Conservation (phyloP, 1,139 yeast species). For the Lodderomyces jiufengensis region DNA sequence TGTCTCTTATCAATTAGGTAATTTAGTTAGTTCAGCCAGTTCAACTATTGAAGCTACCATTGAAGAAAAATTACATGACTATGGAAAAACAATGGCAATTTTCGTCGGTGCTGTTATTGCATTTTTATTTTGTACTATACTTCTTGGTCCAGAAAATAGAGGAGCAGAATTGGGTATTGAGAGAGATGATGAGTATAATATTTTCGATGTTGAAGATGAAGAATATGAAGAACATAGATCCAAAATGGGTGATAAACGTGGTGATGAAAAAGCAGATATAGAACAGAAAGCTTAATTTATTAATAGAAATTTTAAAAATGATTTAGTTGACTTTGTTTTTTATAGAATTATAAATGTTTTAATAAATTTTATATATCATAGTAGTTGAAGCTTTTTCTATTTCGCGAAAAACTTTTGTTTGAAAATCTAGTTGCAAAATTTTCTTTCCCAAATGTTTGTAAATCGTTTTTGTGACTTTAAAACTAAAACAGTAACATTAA, state of each 20-base stretch:
- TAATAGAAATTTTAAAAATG: no score
- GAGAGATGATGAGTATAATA: slow-evolving; percentile 18
- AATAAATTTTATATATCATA: no score
- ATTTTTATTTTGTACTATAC: slow-evolving; percentile 51
- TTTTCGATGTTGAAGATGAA: slow-evolving; percentile 9
- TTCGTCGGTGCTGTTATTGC: slow-evolving; percentile 77
- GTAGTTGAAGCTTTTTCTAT: no score
- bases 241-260: slow-evolving; percentile 7
- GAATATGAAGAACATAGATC: slow-evolving; percentile 6
- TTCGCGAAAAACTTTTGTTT: no score
- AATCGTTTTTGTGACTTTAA: no score
- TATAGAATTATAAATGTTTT: no score
- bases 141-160: slow-evolving; percentile 75
- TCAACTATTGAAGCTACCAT: slow-evolving; percentile 78
- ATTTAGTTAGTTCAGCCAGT: slow-evolving; percentile 77
- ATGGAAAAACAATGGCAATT: slow-evolving; percentile 67
- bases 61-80: slow-evolving; percentile 22
- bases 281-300: slow-evolving; percentile 8
- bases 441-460: no score
- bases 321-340: no score
- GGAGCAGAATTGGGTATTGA: slow-evolving; percentile 29
- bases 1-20: slow-evolving; percentile 78
- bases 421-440: no score
- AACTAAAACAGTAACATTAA: no score
- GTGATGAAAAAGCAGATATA: slow-evolving; percentile 10